Percentiles rank a stretch among this genome's conserved stretches.
phyloP scores from a whole-genome alignment of 2,329 filamentous ascomycete species.

The Dryadomyces quercivorus region DNA sequence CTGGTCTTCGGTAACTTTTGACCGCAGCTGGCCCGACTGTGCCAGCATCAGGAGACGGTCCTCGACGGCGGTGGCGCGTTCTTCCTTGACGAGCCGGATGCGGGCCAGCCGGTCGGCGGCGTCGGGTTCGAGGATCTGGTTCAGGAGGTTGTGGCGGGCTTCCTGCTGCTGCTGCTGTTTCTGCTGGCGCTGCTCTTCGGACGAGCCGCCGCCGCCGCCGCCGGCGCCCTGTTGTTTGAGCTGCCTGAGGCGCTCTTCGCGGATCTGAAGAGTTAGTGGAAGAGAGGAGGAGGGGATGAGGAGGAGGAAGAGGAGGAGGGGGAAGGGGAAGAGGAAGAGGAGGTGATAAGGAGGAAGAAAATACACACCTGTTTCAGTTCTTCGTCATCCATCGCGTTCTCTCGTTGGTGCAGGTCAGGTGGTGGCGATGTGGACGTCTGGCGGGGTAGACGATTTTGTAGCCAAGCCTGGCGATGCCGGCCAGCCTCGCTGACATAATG shows the following conservation, averaged over 20 bases:
- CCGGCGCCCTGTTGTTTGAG: constrained; percentile 60
- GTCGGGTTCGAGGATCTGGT: constrained; percentile 88
- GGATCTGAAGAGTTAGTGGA: constrained; percentile 51
- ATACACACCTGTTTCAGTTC: constrained; percentile 24
- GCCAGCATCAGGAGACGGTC: constrained; percentile 88
- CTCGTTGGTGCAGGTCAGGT: too few relatives aligned
- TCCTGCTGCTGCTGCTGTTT: constrained; percentile 45
- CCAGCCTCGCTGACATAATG: too few relatives aligned
- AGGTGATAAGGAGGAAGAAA: too few relatives aligned
- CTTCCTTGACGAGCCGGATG: constrained; percentile 91
- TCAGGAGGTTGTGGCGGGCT: constrained; percentile 64
- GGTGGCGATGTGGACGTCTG: not conserved
- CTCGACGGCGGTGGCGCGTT: constrained; percentile 80
- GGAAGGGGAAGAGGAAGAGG: too few relatives aligned
- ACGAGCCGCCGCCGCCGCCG: constrained; percentile 32
- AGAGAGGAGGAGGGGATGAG: too few relatives aligned
- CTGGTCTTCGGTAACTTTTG: constrained; percentile 84
- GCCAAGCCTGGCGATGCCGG: too few relatives aligned
- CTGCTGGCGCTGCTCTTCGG: constrained; percentile 47
- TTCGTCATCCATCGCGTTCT: constrained; percentile 22
- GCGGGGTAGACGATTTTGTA: not conserved
- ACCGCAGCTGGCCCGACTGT: constrained; percentile 70
- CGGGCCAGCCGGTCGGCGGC: constrained; percentile 86
- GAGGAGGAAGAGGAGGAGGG: too few relatives aligned
- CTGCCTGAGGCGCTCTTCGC: constrained; percentile 85